Evolutionary conservation across 352 stramenopile genomes (phyloP).

Genomic region (Salisapilia sapeloensis): DNA sequence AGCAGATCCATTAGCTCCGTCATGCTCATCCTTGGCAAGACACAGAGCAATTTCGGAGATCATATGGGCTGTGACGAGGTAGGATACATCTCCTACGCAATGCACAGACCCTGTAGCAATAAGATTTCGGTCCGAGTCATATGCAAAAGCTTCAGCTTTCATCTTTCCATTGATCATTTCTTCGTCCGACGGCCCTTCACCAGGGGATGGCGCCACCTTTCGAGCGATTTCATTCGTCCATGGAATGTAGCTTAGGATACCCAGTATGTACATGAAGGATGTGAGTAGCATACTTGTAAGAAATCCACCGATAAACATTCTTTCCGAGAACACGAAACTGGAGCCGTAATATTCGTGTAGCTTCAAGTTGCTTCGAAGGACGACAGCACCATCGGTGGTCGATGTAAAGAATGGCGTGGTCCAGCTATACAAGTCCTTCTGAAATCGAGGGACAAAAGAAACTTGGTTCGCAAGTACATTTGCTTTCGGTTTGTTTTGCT

Average conservation of each 20-base stretch:
- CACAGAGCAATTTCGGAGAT: conserved; percentile 20
- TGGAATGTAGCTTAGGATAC: conserved; percentile 15
- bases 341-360: conserved; percentile 24
- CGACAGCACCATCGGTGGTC: conserved; percentile 49
- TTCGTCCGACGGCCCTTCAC: conserved; percentile 46
- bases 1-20: no score
- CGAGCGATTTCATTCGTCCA: conserved; percentile 32
- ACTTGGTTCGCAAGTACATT: conserved; percentile 7
- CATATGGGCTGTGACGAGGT: conserved; percentile 19
- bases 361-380: conserved; percentile 44
- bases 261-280: conserved; percentile 9
- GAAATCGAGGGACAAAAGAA: conserved; percentile 17
- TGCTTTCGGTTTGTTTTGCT: conserved; percentile 5
- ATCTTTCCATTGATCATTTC: conserved; percentile 50
- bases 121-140: conserved; percentile 11
- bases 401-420: conserved; percentile 49
- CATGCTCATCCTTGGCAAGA: conserved; percentile 12
- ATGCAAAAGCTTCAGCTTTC: conserved; percentile 21
- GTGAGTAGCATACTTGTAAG: conserved; percentile 11
- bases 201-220: conserved; percentile 35
- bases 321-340: conserved; percentile 30
- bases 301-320: conserved; percentile 11
- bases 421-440: conserved; percentile 23
- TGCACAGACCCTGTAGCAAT: conserved; percentile 4
- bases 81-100: conserved; percentile 14